Evolutionary conservation across 2,329 filamentous ascomycete genomes (phyloP).

Genomic region (Simplicillium sp.): DNA sequence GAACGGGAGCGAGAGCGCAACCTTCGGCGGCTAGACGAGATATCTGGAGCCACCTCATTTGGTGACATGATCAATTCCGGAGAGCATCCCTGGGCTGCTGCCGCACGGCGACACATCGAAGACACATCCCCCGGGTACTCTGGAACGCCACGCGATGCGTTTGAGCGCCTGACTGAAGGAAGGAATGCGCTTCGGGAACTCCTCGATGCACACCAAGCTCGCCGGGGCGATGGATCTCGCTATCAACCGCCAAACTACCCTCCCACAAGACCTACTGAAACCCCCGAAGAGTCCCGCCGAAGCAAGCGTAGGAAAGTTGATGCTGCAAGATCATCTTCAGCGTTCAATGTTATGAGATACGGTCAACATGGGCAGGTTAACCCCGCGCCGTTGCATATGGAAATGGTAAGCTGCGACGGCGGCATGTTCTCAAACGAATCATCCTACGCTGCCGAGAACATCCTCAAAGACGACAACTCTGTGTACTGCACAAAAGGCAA

Average conservation of each 20-base stretch:
- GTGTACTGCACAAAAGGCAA: slow-evolving; percentile 89
- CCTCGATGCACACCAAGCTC: no score
- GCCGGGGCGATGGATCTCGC: no score
- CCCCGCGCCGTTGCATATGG: slow-evolving; percentile 71
- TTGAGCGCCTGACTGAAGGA: no score
- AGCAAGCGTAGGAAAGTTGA: slow-evolving; percentile 65
- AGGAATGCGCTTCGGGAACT: no score
- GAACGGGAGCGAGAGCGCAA: no score
- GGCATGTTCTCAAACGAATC: slow-evolving; percentile 58
- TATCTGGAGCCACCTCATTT: no score
- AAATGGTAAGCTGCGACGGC: slow-evolving; percentile 83
- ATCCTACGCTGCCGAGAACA: slow-evolving; percentile 65
- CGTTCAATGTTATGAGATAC: slow-evolving; percentile 59
- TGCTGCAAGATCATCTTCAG: slow-evolving; percentile 42
- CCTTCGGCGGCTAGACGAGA: no score
- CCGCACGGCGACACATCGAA: no score
- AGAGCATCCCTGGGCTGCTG: no score
- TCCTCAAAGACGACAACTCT: slow-evolving; percentile 70
- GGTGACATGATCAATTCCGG: no score
- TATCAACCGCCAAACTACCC: slow-evolving; percentile 18
- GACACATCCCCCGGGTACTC: no score
- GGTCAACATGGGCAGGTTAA: slow-evolving; percentile 83
- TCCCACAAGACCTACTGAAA: slow-evolving; percentile 33
- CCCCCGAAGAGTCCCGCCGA: slow-evolving; percentile 26
- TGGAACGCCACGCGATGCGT: no score